A percentile compares a stretch with the other conserved stretches of the same genome.
Conservation (phyloP, 805 yeast genomes). For the Diddensiella caesifluorescens region DNA sequence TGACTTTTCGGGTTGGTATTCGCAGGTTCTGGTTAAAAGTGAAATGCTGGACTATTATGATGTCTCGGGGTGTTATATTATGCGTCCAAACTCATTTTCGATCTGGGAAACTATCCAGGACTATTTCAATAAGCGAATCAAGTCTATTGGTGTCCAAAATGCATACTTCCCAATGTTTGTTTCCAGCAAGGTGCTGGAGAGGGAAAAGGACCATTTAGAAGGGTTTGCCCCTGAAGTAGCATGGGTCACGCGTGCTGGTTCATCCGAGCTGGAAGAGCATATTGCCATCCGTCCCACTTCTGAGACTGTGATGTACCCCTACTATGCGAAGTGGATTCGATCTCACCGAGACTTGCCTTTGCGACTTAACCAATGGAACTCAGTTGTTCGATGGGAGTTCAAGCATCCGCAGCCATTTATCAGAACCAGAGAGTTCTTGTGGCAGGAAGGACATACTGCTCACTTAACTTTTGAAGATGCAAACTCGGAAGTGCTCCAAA, state of each 20-base stretch:
- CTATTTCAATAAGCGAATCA: conserved; percentile 78
- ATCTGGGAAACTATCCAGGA: conserved; percentile 93
- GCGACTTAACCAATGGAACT: conserved; percentile 97
- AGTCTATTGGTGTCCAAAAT: conserved; percentile 84
- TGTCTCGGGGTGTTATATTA: conserved; percentile 96
- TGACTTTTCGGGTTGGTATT: conserved; percentile 97
- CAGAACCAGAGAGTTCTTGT: conserved; percentile 96
- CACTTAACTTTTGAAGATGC: conserved; percentile 83
- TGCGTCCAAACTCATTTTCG: conserved; percentile 91
- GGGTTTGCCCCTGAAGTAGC: conserved; percentile 99
- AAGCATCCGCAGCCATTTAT: conserved; percentile 99
- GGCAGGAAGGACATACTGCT: conserved; percentile 99
- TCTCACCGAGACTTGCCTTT: conserved; percentile 97
- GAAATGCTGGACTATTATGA: conserved; percentile 99
- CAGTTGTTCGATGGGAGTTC: conserved; percentile 99
- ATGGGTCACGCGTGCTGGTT: conserved; percentile 98
- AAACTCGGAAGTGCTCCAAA: conserved; percentile 72
- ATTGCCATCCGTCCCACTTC: conserved; percentile 99
- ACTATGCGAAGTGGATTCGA: conserved; percentile 98
- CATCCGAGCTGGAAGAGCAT: conserved; percentile 92
- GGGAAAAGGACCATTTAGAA: conserved; percentile 97
- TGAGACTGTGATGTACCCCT: conserved; percentile 99
- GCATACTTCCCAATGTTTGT: conserved; percentile 99
- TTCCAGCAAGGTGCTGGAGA: conserved; percentile 84
- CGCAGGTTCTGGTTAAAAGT: conserved; percentile 91